Evolutionary conservation across 306 rosid genomes (phyloP).

Genomic region (Medicago lupulina): DNA sequence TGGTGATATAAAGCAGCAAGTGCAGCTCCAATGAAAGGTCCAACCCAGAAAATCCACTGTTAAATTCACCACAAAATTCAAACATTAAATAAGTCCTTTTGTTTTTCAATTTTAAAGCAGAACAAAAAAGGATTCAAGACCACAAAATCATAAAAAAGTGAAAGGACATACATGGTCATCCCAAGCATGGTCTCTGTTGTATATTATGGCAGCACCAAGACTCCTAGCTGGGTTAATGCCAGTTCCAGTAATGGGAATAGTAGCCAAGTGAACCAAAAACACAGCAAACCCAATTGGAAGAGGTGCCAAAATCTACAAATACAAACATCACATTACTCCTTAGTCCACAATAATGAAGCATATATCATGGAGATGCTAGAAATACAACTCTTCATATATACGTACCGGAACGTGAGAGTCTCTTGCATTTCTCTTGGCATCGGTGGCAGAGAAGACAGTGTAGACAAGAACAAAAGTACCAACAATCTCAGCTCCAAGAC

Average conservation of each 20-base stretch:
- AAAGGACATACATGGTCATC: slow-evolving; percentile 65
- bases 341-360: not conserved
- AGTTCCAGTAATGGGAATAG: slow-evolving; percentile 93
- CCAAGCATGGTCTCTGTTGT: slow-evolving; percentile 78
- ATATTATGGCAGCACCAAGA: slow-evolving; percentile 91
- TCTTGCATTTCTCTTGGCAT: slow-evolving; percentile 88
- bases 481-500: slow-evolving; percentile 87
- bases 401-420: slow-evolving; percentile 92
- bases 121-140: not conserved
- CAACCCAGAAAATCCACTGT: slow-evolving; percentile 99
- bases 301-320: slow-evolving; percentile 80
- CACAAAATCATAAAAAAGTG: not conserved
- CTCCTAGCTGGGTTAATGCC: slow-evolving; percentile 96
- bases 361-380: not conserved
- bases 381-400: no score
- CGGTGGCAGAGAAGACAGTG: slow-evolving; percentile 96
- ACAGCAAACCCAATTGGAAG: slow-evolving; percentile 97
- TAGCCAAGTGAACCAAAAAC: slow-evolving; percentile 95
- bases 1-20: slow-evolving; percentile 91
- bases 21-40: slow-evolving; percentile 91
- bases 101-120: no score
- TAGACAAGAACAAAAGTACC: slow-evolving; percentile 96
- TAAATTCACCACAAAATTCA: not conserved
- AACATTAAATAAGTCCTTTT: not conserved
- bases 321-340: not conserved